Base-by-base conservation (phyloP, 2,329 filamentous ascomycete genomes). In the Cladophialophora immunda region DNA sequence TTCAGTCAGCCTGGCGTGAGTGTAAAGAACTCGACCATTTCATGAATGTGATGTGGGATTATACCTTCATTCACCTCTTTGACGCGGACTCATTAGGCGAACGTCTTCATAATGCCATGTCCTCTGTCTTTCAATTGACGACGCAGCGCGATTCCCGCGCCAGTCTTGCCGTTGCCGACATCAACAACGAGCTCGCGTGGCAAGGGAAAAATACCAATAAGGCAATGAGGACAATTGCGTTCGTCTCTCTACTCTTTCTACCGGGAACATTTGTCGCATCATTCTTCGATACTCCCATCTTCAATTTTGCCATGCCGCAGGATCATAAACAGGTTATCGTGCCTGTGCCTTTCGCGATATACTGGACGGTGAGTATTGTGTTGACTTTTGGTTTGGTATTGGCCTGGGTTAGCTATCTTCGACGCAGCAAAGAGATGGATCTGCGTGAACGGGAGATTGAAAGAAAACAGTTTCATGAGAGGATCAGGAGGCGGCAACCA, bases 261-360 rank as follows among this genome's bases (percentile, higher is more conserved):
- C 70, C 70, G 1, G 64, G 64, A 3, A 72, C 70, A 0, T 70
- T 72, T 58, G 65, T 72, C 25, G 68, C 70, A 22, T 67, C 64
- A 3, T 66, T 72, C 47, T 70, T 70, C 47, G 66, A 68, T 19
- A 69, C 70, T n/a, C 68, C 70, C 6, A 71, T 71, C 13, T 71
- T 71, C 62, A 62, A 71, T 38, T 71, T 65, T 36, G 45, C 41
- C 1, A 27, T 61, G 9, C 54, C 64, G 2, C 4, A 36, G 7
- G 6, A 41, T 4, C 45, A 58, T 4, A 25, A 61, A 7, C 25
- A 54, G 32, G 45, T 62, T 25, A 59, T 71, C 45, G 68, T 71
- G n/a, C 36, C 60, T 3, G 27, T 52, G 25, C 66, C 67, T 4
- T 69, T 70, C 32, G 65, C 64, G 61, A 69, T 69, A 45, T 68